Evolutionary conservation across 129 eudicot genomes (phyloP).

Genomic region (Artemisia tridentata): DNA sequence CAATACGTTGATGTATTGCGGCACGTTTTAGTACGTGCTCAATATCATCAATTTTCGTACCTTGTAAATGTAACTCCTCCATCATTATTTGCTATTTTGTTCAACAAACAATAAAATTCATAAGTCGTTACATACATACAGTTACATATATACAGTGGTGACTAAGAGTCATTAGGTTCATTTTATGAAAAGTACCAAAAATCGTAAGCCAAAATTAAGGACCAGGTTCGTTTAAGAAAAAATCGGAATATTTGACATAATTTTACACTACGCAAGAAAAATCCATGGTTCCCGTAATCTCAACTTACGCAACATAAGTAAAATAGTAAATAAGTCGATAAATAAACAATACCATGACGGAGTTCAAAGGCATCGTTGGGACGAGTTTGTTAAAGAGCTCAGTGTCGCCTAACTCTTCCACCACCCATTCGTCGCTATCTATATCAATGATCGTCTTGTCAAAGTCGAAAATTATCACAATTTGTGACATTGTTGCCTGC

Average conservation of each 20-base stretch:
- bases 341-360: slow-evolving; percentile 57
- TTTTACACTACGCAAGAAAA: no score
- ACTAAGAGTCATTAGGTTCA: no score
- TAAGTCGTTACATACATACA: no score
- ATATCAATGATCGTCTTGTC: slow-evolving; percentile 78
- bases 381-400: slow-evolving; percentile 50
- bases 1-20: slow-evolving; percentile 71
- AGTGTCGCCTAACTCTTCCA: slow-evolving; percentile 49
- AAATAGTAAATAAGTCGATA: neutral
- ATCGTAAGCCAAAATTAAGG: no score
- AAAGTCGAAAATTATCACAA: slow-evolving; percentile 76
- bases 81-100: slow-evolving; percentile 66
- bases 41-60: slow-evolving; percentile 56
- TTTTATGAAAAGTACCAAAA: no score
- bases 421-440: slow-evolving; percentile 85
- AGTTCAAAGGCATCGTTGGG: slow-evolving; percentile 84
- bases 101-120: no score
- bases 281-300: no score
- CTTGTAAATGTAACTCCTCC: slow-evolving; percentile 56
- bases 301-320: no score
- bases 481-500: slow-evolving; percentile 42
- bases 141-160: no score
- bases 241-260: no score
- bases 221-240: no score
- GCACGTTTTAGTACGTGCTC: slow-evolving; percentile 55